These are phyloP conservation scores for Rhizophagus clarus DNA, from an alignment of 192 early-diverging fungal genomes.

Conservation along the genomic window DNA sequence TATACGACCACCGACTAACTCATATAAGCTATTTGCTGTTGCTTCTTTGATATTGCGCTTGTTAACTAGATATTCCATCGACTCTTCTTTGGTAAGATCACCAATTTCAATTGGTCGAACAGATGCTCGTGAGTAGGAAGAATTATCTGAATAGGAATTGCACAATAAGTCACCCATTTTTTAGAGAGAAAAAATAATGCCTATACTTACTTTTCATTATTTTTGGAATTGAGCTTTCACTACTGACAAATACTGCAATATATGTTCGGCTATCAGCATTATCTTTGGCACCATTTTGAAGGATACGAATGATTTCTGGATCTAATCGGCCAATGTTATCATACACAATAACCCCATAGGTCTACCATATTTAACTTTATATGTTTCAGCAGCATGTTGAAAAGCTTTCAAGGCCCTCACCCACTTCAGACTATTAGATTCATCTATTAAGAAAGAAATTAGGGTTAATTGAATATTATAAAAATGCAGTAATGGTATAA, in stretches of 20 bases:
- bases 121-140: slow-evolving; percentile 26
- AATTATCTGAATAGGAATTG: neutral
- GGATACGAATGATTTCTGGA: slow-evolving; percentile 10
- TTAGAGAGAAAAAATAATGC: neutral
- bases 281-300: slow-evolving; percentile 28
- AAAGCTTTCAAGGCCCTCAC: too few species aligned
- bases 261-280: slow-evolving; percentile 24
- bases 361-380: too few species aligned
- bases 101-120: slow-evolving; percentile 15
- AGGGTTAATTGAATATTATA: too few species aligned
- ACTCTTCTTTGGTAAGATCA: slow-evolving; percentile 24
- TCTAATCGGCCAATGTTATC: neutral
- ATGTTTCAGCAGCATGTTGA: too few species aligned
- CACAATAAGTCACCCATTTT: neutral
- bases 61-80: slow-evolving; percentile 18
- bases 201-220: slow-evolving; percentile 28
- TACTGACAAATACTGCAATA: slow-evolving; percentile 28
- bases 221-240: slow-evolving; percentile 24
- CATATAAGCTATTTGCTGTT: slow-evolving; percentile 17
- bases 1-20: slow-evolving; percentile 22
- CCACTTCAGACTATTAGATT: too few species aligned
- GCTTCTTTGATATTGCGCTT: slow-evolving; percentile 16
- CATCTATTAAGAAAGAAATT: too few species aligned
- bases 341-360: too few species aligned
- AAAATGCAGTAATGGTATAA: too few species aligned